Base-by-base conservation (phyloP, 2,329 filamentous ascomycete species). In the Sporothrix luriei region DNA sequence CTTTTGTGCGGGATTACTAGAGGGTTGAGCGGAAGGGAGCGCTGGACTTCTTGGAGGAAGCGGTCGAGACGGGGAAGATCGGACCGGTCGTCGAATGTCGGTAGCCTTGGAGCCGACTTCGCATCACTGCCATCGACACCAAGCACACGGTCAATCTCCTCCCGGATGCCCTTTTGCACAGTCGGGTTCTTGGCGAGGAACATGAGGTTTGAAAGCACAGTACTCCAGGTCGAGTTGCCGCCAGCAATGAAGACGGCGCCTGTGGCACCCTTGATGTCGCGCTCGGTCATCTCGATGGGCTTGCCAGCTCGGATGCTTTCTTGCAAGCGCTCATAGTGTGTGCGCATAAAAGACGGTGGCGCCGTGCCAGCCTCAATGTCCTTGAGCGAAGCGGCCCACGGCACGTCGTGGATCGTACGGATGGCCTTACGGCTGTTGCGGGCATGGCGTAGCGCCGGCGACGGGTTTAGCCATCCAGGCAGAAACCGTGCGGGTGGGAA, bases 1-100 rank as follows among this genome's bases (percentile, higher is more conserved):
- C 84, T 80, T 57, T 78, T 81, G 75, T 89, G 87, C 1, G 87
- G 86, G 48, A 88, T 83, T 2, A 82, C 84, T 1, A 85, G 75
- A 0, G 83, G 82, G 14, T 79, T 80, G 3, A 84, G 75, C 4
- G 83, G 83, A 38, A 76, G 77, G 78, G 80, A 83, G 26, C 83
- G 78, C 49, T 80, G 76, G 10, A 79, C 79, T 71, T 86, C 84
- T 67, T 84, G 78, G 11, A 85, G 75, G n/a, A 85, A 76, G 57
- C 77, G 76, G 66, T 83, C 79, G 38, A 86, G 76, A 69, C 83
- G 84, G 4, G 73, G 76, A 38, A 87, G 75, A 0, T 75, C 75
- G 0, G 78, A 76, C 9, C 80, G 77, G 71, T 87, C 84, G 2
- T 80, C 77, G 70, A 83, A 81, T 0, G 74, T 78, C 1, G 85